phyloP scores from a whole-genome alignment of 2,329 filamentous ascomycete genomes.

The Alternaria arborescens region DNA sequence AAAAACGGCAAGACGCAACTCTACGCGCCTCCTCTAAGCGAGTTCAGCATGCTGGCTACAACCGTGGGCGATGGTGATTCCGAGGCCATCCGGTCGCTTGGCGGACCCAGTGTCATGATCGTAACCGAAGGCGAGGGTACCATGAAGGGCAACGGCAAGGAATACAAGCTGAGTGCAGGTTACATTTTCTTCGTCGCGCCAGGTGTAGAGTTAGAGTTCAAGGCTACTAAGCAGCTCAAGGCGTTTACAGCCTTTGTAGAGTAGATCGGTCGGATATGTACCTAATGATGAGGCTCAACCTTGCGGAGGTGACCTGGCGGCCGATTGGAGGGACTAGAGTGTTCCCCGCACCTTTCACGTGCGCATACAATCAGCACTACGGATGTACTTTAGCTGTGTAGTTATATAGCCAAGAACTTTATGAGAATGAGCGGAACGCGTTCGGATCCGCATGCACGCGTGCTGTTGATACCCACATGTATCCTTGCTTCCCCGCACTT shows the following conservation, averaged over 20 bases:
- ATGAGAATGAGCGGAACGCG: slow-evolving; percentile 6
- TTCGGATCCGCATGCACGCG: slow-evolving; percentile 39
- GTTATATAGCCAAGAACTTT: slow-evolving; percentile 6
- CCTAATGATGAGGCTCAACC: slow-evolving; percentile 21
- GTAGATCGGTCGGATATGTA: slow-evolving; percentile 28
- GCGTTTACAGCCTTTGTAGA: slow-evolving; percentile 60
- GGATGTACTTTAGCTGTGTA: background rate
- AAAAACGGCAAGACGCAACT: slow-evolving; percentile 68
- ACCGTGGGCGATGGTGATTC: slow-evolving; percentile 65
- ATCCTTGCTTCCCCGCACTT: slow-evolving; percentile 42
- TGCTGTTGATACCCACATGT: slow-evolving; percentile 29
- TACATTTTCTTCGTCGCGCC: slow-evolving; percentile 73
- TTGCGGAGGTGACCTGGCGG: slow-evolving; percentile 19
- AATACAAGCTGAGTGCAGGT: slow-evolving; percentile 66
- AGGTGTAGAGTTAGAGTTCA: slow-evolving; percentile 60
- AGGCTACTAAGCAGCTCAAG: slow-evolving; percentile 55
- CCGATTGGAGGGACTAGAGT: slow-evolving; percentile 29
- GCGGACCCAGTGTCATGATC: slow-evolving; percentile 71
- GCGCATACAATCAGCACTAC: slow-evolving; percentile 2
- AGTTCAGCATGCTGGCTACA: slow-evolving; percentile 74
- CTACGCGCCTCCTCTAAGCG: slow-evolving; percentile 73
- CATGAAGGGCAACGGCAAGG: slow-evolving; percentile 63
- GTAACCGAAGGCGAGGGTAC: slow-evolving; percentile 67
- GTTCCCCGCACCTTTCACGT: slow-evolving; percentile 25
- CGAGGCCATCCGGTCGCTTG: slow-evolving; percentile 64